These are phyloP conservation scores for Penicillium paradoxum DNA, from an alignment of 495 filamentous ascomycete species.

Conservation along the genomic window DNA sequence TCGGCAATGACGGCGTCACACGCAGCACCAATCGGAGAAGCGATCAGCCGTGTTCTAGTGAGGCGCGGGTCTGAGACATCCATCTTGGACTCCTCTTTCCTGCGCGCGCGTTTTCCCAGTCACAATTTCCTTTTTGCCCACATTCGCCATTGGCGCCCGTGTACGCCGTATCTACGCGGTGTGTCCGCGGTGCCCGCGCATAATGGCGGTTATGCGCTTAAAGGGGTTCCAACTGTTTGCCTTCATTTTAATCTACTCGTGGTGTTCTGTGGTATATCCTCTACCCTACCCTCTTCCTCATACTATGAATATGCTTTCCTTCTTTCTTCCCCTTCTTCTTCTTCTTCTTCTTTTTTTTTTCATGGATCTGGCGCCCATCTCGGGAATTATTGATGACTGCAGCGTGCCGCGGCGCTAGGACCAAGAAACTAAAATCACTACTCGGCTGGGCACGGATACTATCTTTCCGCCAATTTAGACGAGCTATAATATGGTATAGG, in stretches of 20 bases:
- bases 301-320: background rate
- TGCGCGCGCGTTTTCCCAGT: constrained; percentile 25
- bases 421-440: constrained; percentile 3
- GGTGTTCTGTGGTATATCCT: too few species aligned
- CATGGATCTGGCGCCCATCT: constrained; percentile 14
- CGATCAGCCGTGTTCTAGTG: constrained; percentile 16
- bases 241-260: too few species aligned
- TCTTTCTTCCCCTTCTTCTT: background rate
- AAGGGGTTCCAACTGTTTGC: background rate
- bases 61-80: constrained; percentile 27
- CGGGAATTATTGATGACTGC: constrained; percentile 16
- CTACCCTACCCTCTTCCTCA: too few species aligned
- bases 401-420: constrained; percentile 12
- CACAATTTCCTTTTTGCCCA: background rate
- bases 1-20: constrained; percentile 37
- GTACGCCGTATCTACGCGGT: background rate
- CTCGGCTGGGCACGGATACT: constrained; percentile 7
- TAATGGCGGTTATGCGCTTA: constrained; percentile 33
- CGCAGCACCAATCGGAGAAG: constrained; percentile 27
- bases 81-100: background rate
- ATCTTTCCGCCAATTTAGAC: constrained; percentile 1
- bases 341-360: constrained; percentile 1
- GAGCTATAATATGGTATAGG: too few species aligned
- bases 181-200: constrained; percentile 12
- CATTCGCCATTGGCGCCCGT: constrained; percentile 19